Conservation (phyloP, 1,139 yeast genomes). For the Maudiozyma humilis region DNA sequence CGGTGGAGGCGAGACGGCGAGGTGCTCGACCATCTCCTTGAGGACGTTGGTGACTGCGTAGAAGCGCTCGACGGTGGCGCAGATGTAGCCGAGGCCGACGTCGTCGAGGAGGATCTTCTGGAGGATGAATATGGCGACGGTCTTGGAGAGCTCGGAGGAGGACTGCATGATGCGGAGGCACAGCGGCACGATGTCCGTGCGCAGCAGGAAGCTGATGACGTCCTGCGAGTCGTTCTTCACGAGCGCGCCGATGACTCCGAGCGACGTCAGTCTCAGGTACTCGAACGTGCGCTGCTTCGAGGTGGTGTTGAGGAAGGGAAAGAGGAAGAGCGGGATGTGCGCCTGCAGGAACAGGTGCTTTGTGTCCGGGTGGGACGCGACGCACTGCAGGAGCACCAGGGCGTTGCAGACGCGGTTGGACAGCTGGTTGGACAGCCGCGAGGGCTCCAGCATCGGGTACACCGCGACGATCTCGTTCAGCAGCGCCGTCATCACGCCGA, state of each 20-base stretch:
- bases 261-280: slow-evolving; percentile 80
- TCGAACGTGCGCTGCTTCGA: slow-evolving; percentile 91
- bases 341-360: slow-evolving; percentile 78
- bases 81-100: slow-evolving; percentile 80
- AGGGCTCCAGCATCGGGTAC: slow-evolving; percentile 84
- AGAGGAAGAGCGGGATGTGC: slow-evolving; percentile 82
- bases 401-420: slow-evolving; percentile 95
- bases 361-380: slow-evolving; percentile 90
- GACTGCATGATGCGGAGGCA: slow-evolving; percentile 94
- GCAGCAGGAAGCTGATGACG: slow-evolving; percentile 78
- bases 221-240: slow-evolving; percentile 95
- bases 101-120: slow-evolving; percentile 90
- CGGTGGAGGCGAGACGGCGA: slow-evolving; percentile 50
- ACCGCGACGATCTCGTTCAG: slow-evolving; percentile 85
- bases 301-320: slow-evolving; percentile 88
- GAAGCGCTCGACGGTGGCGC: slow-evolving; percentile 91
- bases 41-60: slow-evolving; percentile 89
- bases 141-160: slow-evolving; percentile 85
- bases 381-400: slow-evolving; percentile 86
- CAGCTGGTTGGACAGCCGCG: slow-evolving; percentile 74
- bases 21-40: slow-evolving; percentile 81
- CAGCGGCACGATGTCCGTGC: slow-evolving; percentile 91
- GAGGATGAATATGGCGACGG: slow-evolving; percentile 91
- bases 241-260: slow-evolving; percentile 94
- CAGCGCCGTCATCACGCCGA: slow-evolving; percentile 90